These are phyloP conservation scores for Calcarisporium arbuscula DNA, from an alignment of 2,329 filamentous ascomycete genomes.

Conservation along the genomic window DNA sequence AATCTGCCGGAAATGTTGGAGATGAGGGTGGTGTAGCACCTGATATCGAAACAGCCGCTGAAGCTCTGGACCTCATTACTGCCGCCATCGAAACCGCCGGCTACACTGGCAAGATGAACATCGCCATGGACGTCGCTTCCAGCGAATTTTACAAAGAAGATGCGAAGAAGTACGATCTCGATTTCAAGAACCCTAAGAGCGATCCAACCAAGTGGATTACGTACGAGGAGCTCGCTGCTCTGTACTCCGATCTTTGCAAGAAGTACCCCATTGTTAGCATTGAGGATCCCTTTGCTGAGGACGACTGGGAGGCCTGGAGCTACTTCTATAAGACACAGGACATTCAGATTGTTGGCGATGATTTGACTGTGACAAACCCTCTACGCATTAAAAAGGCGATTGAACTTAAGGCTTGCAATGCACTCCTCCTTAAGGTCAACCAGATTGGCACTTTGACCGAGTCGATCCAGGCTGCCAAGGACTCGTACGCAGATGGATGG, in stretches of 20 bases:
- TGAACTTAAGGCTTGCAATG: constrained; percentile 97
- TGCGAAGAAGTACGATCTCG: constrained; percentile 98
- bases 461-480: constrained; percentile 98
- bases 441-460: constrained; percentile 98
- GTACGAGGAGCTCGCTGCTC: constrained; percentile 90
- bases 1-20: constrained; percentile 97
- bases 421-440: constrained; percentile 98
- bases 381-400: constrained; percentile 99
- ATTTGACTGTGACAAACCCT: constrained; percentile 98
- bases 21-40: constrained; percentile 99
- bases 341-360: constrained; percentile 97
- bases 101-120: constrained; percentile 94
- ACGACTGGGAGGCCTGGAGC: constrained; percentile 99
- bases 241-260: constrained; percentile 80
- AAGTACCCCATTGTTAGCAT: constrained; percentile 99
- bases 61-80: constrained; percentile 94
- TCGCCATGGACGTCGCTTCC: constrained; percentile 98
- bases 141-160: constrained; percentile 99
- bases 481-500: constrained; percentile 92
- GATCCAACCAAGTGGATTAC: constrained; percentile 97
- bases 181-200: constrained; percentile 99
- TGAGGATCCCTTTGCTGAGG: constrained; percentile 98
- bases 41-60: constrained; percentile 94
- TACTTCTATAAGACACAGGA: constrained; percentile 99
- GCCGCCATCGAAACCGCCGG: constrained; percentile 91